These are phyloP conservation scores for Raphidocelis subcapitata DNA, from an alignment of 139 green algal species.

Conservation along the genomic window DNA sequence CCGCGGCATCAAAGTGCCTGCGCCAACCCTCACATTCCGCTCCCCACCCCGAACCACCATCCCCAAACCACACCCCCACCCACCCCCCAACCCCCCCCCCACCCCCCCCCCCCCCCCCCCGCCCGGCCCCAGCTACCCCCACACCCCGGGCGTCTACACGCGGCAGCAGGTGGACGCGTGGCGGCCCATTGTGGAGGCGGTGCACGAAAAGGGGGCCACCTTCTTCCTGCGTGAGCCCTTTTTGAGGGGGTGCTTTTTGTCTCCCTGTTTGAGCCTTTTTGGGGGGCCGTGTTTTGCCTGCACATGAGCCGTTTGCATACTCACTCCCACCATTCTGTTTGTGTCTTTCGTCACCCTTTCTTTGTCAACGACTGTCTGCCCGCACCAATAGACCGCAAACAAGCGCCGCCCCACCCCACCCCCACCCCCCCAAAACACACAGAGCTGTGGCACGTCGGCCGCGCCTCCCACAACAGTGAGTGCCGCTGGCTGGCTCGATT, in stretches of 20 bases:
- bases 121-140: constrained; percentile 49
- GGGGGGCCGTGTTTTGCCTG: too few species aligned
- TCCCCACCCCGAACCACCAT: background rate
- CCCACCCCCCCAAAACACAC: background rate
- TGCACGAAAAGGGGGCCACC: constrained; percentile 67
- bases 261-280: too few species aligned
- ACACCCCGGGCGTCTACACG: constrained; percentile 69
- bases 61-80: background rate
- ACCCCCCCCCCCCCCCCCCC: background rate
- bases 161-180: constrained; percentile 83
- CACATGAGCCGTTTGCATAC: too few species aligned
- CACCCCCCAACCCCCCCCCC: background rate
- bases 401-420: too few species aligned
- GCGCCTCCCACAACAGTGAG: constrained; percentile 49
- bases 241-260: too few species aligned
- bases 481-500: too few species aligned
- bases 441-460: constrained; percentile 76
- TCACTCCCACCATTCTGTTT: too few species aligned
- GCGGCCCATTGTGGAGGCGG: constrained; percentile 75
- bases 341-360: too few species aligned
- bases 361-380: too few species aligned
- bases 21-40: background rate
- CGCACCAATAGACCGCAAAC: too few species aligned
- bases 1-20: background rate
- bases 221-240: constrained; percentile 50